phyloP scores from a whole-genome alignment of 305 asterid genomes.

The Fraxinus velutina region DNA sequence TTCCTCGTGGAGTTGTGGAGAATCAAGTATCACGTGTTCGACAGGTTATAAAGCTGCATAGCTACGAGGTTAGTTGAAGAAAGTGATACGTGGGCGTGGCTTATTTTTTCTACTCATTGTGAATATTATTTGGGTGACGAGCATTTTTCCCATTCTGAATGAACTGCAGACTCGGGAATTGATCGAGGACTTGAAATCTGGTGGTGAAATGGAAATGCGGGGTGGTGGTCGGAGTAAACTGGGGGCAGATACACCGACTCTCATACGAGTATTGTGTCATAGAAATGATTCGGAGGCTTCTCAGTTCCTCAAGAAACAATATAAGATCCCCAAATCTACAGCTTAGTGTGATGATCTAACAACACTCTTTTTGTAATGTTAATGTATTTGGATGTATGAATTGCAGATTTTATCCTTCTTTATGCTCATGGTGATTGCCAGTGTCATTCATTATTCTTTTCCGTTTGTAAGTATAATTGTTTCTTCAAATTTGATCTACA shows the following conservation, averaged over 20 bases:
- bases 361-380: not conserved
- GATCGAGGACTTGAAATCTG: constrained; percentile 82
- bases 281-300: constrained; percentile 91
- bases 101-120: not conserved
- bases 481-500: not conserved
- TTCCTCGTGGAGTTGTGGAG: constrained; percentile 98
- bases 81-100: not conserved
- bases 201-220: constrained; percentile 67
- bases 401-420: not conserved
- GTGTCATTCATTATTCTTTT: not conserved
- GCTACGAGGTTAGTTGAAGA: constrained; percentile 75
- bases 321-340: constrained; percentile 81
- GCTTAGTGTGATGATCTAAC: constrained; percentile 28
- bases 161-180: constrained; percentile 73
- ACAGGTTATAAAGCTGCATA: constrained; percentile 66
- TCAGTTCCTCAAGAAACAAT: constrained; percentile 95
- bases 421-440: not conserved
- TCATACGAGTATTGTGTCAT: constrained; percentile 80
- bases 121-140: not conserved
- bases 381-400: not conserved
- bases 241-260: constrained; percentile 84
- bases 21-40: constrained; percentile 85
- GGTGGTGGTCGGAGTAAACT: constrained; percentile 68
- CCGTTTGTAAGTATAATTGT: not conserved
- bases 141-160: constrained; percentile 6